Conservation (phyloP, 148 eudicot genomes). For the Limonium bicolor region DNA sequence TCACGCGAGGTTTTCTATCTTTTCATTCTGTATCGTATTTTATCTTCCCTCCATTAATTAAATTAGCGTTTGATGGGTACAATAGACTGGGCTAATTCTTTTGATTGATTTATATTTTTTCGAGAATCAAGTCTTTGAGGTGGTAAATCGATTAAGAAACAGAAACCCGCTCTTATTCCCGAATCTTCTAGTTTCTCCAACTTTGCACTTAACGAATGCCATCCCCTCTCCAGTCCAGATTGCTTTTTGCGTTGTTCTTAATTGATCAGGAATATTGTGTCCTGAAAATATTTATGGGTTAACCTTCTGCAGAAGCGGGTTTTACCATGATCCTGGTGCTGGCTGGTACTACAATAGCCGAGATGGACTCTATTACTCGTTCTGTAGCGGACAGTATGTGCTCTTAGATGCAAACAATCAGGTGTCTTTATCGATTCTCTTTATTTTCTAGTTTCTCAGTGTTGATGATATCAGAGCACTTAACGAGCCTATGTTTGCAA, state of each 20-base stretch:
- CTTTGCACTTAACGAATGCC: slow-evolving; percentile 3
- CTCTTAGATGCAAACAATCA: slow-evolving; percentile 35
- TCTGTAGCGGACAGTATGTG: slow-evolving; percentile 76
- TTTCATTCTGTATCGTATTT: neutral
- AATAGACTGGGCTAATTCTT: neutral
- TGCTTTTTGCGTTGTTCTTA: neutral
- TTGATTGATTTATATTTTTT: neutral
- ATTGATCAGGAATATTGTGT: neutral
- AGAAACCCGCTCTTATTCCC: neutral
- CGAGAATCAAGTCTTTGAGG: neutral
- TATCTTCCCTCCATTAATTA: neutral
- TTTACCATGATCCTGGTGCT: slow-evolving; percentile 77
- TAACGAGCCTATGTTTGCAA: too few relatives aligned
- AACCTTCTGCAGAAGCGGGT: slow-evolving; percentile 69
- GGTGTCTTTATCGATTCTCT: slow-evolving; percentile 22
- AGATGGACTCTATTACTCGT: slow-evolving; percentile 84
- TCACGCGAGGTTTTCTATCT: slow-evolving; percentile 42
- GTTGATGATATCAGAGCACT: too few relatives aligned
- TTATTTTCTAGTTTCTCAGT: neutral
- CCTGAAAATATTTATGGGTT: neutral
- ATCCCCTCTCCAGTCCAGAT: neutral
- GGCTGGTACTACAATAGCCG: slow-evolving; percentile 89
- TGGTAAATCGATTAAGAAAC: neutral
- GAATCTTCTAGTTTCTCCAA: neutral
- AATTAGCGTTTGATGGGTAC: neutral